Base-by-base conservation (phyloP, 495 filamentous ascomycete genomes). In the Penicillium salamii region DNA sequence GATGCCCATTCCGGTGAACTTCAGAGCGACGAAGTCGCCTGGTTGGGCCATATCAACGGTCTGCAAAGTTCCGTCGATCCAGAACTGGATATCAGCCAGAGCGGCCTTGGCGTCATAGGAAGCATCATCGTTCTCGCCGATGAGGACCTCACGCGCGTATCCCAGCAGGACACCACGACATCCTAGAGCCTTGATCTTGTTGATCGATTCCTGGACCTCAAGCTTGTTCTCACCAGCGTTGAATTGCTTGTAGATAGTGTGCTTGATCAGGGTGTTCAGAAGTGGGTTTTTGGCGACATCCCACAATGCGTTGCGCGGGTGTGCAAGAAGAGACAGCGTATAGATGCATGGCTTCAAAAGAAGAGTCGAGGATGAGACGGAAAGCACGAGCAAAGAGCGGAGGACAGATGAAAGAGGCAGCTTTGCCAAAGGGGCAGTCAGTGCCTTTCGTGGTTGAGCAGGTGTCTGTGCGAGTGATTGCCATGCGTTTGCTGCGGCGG, bases 1-100 rank as follows among this genome's bases (percentile, higher is more conserved):
- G n/a, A 72, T 72, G 13, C 92, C 92, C 52, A 91, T 90, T n/a
- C 92, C 92, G 15, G 88, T 91, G 70, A 93, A 93, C 77, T 97
- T 97, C 46, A 96, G 66, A 2, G 88, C 91, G 24, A 96, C 84
- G 60, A 91, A 96, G 59, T 96, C 91, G 5, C 87, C 88, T 6
- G 79, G 74, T 31, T 78, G 74, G 0, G 87, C 80, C 70, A 95
- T 83, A 13, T 79, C 71, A 5, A 97, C 84, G 0, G 90, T 93
- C 53, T 86, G 80, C 44, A 91, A 54, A 4, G 87, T 89, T 4
- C 89, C 88, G 31, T 81, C 74, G 28, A 81, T 73, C 90, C 90
- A 96, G 23, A 75, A 76, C 48, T 75, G 72, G 43, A 95, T 81
- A 56, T 91, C 88, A 23, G 72, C 76, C 11, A 67, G 66, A 17